These are phyloP conservation scores for Puccinellia tenuiflora DNA, from an alignment of 176 grass and related monocot genomes.

Conservation along the genomic window DNA sequence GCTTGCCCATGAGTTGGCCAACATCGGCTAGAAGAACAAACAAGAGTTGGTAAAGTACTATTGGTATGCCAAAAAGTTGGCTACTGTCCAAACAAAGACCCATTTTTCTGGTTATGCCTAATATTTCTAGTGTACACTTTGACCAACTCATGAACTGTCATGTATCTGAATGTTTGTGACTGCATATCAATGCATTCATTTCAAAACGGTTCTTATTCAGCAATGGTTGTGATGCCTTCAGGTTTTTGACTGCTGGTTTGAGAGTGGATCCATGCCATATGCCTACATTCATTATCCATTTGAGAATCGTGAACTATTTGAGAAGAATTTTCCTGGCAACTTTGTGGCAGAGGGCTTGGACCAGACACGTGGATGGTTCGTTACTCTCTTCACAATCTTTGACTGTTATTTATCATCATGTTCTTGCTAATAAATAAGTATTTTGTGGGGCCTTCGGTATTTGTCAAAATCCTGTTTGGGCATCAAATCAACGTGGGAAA, in stretches of 20 bases:
- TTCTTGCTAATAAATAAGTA: not conserved
- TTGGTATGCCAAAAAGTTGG: not conserved
- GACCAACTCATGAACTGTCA: not conserved
- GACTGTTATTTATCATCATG: not conserved
- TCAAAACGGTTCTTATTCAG: conserved; percentile 19
- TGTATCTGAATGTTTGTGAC: not conserved
- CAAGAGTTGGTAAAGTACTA: not conserved
- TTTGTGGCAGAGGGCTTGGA: conserved; percentile 98
- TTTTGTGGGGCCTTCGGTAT: not conserved
- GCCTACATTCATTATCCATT: conserved; percentile 99
- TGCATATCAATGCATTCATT: conserved; percentile 1
- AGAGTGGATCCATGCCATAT: conserved; percentile 98
- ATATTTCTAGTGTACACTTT: not conserved
- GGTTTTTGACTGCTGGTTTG: conserved; percentile 99
- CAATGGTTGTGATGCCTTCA: conserved; percentile 31
- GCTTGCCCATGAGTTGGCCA: not conserved
- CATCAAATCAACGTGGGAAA: not conserved
- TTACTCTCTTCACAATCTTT: conserved; percentile 29
- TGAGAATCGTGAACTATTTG: conserved; percentile 91
- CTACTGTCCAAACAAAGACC: not conserved
- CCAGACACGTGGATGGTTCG: conserved; percentile 95
- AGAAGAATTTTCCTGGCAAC: conserved; percentile 96
- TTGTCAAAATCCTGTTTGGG: not conserved
- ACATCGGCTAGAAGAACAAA: not conserved
- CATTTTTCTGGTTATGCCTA: not conserved